Base-by-base conservation (phyloP, 352 stramenopile genomes). In the Nothophytophthora sp. region DNA sequence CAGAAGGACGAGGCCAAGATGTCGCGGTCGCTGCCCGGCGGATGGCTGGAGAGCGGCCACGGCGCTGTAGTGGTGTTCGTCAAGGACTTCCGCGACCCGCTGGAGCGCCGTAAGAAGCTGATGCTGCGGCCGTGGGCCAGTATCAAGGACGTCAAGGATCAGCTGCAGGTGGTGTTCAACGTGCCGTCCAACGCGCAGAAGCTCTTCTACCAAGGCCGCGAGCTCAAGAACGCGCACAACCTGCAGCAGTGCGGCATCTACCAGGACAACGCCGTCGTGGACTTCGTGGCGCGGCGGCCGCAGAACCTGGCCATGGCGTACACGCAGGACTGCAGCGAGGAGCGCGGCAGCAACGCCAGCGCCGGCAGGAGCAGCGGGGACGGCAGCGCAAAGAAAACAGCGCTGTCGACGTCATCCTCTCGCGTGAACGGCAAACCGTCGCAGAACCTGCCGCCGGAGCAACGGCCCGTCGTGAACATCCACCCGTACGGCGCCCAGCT, bases 81-180 rank as follows among this genome's bases (percentile, higher is more conserved):
- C 24, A 87, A 88, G 47, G 78, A 92, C 64, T 92, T 92, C 59
- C 81, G 81, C 42, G 81, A 92, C 59, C 81, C 81, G 36, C 67
- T 92, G 23, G 76, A 77, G 60, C 81, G 81, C 51, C 82, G 86
- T 65, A 93, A 91, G 63, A 93, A 93, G 60, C 79, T 93, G 18
- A 68, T 90, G 51, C 48, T 93, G 47, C 65, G 67, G 48, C 83
- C 83, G 15, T 93, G 83, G 83, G 78, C 83, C 23, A 81, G 64
- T 51, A 77, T 93, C 49, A 93, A 94, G 55, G 81, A 94, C 73
- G 70, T 94, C 48, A 94, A 94, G 45, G 78, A 92, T 47, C 81
- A 92, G 65, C 66, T 94, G 30, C 79, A 92, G 44, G 80, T 91
- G 43, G 77, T 92, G 13, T 90, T 90, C 50, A 88, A 90, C 36